Evolutionary conservation across 2,329 filamentous ascomycete species (phyloP).

Genomic region (Huntiella savannae): DNA sequence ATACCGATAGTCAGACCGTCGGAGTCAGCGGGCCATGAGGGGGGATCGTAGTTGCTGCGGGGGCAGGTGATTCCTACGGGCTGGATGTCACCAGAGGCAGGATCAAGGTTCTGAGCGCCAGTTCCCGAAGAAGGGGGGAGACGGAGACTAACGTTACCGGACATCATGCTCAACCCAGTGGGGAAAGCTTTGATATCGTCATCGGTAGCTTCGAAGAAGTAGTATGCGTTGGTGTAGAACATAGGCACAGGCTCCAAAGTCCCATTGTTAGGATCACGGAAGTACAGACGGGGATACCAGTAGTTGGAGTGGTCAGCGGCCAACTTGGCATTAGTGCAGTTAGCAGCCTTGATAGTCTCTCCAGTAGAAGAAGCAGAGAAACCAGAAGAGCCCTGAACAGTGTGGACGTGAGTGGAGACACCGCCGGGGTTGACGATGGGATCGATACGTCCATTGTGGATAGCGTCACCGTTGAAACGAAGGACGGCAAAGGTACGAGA

Average conservation of each 20-base stretch:
- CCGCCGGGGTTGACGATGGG: slow-evolving; percentile 47
- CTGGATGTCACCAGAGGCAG: slow-evolving; percentile 31
- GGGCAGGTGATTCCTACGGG: slow-evolving; percentile 42
- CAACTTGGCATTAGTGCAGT: slow-evolving; percentile 52
- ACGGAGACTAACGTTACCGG: slow-evolving; percentile 41
- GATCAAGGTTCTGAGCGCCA: slow-evolving; percentile 30
- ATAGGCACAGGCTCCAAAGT: slow-evolving; percentile 46
- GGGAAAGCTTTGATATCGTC: slow-evolving; percentile 54
- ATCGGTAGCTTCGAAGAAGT: slow-evolving; percentile 47
- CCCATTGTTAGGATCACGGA: slow-evolving; percentile 40
- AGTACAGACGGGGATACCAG: slow-evolving; percentile 58
- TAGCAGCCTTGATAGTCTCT: slow-evolving; percentile 36
- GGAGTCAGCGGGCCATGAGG: slow-evolving; percentile 34
- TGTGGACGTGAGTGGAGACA: slow-evolving; percentile 45
- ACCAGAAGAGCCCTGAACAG: slow-evolving; percentile 49
- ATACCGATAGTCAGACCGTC: slow-evolving; percentile 37
- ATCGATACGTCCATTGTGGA: slow-evolving; percentile 44
- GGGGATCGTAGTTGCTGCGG: slow-evolving; percentile 27
- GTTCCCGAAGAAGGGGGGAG: slow-evolving; percentile 32
- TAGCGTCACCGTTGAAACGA: slow-evolving; percentile 46
- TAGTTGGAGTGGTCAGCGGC: slow-evolving; percentile 55
- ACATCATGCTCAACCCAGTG: slow-evolving; percentile 49
- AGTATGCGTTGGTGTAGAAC: slow-evolving; percentile 61
- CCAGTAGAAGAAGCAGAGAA: slow-evolving; percentile 46
- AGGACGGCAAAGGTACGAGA: slow-evolving; percentile 46